Percentiles rank a stretch among this genome's conserved stretches.
These are phyloP conservation scores for Suhomyces tanzawaensis DNA, from an alignment of 805 yeast genomes.

Conservation along the genomic window DNA sequence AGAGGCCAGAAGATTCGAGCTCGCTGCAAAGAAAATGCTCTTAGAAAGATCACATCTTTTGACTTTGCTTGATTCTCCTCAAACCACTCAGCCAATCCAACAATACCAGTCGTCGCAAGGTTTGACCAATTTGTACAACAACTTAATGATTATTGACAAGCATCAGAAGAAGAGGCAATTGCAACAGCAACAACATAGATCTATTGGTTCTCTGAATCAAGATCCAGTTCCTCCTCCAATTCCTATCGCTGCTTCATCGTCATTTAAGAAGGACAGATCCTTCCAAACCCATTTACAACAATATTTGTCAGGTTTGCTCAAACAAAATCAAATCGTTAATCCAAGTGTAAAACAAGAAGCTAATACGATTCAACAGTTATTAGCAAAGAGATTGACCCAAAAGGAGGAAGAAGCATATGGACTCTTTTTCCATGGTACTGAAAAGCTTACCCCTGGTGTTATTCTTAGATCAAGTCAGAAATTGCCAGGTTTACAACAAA, in stretches of 20 bases:
- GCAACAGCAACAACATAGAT: conserved; percentile 29
- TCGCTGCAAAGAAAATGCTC: conserved; percentile 86
- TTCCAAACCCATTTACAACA: conserved; percentile 48
- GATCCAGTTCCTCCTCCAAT: conserved; percentile 60
- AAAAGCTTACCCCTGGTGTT: conserved; percentile 76
- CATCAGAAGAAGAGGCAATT: conserved; percentile 52
- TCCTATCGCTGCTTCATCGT: conserved; percentile 56
- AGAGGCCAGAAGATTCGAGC: conserved; percentile 89
- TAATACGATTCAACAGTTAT: conserved; percentile 39
- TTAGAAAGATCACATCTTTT: conserved; percentile 77
- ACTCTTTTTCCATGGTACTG: conserved; percentile 67
- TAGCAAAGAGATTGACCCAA: conserved; percentile 57
- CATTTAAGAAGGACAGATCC: conserved; percentile 37
- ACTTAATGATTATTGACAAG: conserved; percentile 69
- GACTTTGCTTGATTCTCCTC: conserved; percentile 83
- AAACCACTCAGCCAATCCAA: conserved; percentile 65
- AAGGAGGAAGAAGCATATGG: conserved; percentile 88
- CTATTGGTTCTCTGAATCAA: conserved; percentile 13
- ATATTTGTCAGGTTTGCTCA: conserved; percentile 35
- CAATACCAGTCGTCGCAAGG: conserved; percentile 87
- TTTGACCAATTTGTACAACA: conserved; percentile 77
- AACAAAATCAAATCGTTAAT: conserved; percentile 28
- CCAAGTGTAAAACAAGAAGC: conserved; percentile 34
- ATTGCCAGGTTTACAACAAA: conserved; percentile 46
- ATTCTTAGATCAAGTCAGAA: conserved; percentile 66